phyloP scores from a whole-genome alignment of 2,329 filamentous ascomycete species.

The Alternaria sp. region DNA sequence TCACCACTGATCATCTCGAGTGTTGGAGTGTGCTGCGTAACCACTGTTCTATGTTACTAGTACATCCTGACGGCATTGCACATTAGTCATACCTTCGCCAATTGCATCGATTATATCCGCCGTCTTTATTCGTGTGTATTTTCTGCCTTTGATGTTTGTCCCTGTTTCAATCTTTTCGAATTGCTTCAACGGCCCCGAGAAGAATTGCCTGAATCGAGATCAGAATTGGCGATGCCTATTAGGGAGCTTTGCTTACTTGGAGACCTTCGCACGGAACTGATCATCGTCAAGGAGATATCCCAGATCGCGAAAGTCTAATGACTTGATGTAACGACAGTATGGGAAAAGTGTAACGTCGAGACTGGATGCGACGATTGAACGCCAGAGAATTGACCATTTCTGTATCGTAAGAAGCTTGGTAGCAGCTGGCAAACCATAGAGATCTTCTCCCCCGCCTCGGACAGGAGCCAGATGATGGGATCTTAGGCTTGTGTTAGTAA shows the following conservation, averaged over 20 bases:
- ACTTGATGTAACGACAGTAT: slow-evolving; percentile 73
- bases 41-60: slow-evolving; percentile 44
- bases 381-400: slow-evolving; percentile 73
- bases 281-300: slow-evolving; percentile 66
- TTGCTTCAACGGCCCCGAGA: slow-evolving; percentile 57
- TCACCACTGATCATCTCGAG: slow-evolving; percentile 68
- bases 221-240: slow-evolving; percentile 4
- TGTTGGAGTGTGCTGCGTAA: slow-evolving; percentile 59
- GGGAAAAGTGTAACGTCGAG: slow-evolving; percentile 70
- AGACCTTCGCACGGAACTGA: slow-evolving; percentile 67
- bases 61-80: slow-evolving; percentile 2
- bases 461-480: slow-evolving; percentile 56
- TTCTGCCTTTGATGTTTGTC: slow-evolving; percentile 37
- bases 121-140: slow-evolving; percentile 50
- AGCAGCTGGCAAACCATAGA: slow-evolving; percentile 40
- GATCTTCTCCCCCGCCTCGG: slow-evolving; percentile 56
- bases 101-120: slow-evolving; percentile 58
- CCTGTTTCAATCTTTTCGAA: slow-evolving; percentile 50
- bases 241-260: slow-evolving; percentile 54
- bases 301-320: slow-evolving; percentile 70
- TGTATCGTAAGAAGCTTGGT: slow-evolving; percentile 58
- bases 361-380: slow-evolving; percentile 72
- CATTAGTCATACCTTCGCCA: slow-evolving; percentile 54
- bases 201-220: slow-evolving; percentile 57
- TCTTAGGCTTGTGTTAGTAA: slow-evolving; percentile 32